A percentile compares a stretch with the other conserved stretches of the same genome.
Evolutionary conservation across 106 monocot species (phyloP).

Genomic region (Xerophyta viscosa): DNA sequence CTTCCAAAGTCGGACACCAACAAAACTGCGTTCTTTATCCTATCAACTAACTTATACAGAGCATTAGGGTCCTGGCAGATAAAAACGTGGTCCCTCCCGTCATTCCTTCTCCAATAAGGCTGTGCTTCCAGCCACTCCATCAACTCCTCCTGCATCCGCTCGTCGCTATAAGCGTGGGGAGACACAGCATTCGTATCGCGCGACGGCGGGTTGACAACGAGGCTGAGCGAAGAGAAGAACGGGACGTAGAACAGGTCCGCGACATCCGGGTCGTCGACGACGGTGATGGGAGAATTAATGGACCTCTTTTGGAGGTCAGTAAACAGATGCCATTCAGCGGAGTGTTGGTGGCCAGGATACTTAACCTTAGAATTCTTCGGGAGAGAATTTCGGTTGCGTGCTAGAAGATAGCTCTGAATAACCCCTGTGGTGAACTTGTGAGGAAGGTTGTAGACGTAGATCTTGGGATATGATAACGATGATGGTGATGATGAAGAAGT

Average conservation of each 20-base stretch:
- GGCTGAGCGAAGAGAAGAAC: slow-evolving; percentile 86
- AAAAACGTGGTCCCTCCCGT: slow-evolving; percentile 80
- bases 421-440: slow-evolving; percentile 72
- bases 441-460: slow-evolving; percentile 86
- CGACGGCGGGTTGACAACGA: slow-evolving; percentile 68
- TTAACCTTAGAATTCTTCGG: slow-evolving; percentile 17
- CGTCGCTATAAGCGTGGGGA: slow-evolving; percentile 17
- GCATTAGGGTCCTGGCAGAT: slow-evolving; percentile 88
- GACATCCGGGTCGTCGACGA: slow-evolving; percentile 37
- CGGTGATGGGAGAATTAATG: slow-evolving; percentile 28
- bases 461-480: slow-evolving; percentile 27
- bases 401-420: slow-evolving; percentile 58
- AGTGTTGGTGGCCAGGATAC: slow-evolving; percentile 95
- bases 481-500: neutral
- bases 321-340: slow-evolving; percentile 81
- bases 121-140: slow-evolving; percentile 66
- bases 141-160: slow-evolving; percentile 71
- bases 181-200: slow-evolving; percentile 1
- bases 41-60: slow-evolving; percentile 57
- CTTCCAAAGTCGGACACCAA: slow-evolving; percentile 81
- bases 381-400: slow-evolving; percentile 19
- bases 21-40: slow-evolving; percentile 47
- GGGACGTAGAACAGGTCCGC: slow-evolving; percentile 92
- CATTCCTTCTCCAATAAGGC: slow-evolving; percentile 63
- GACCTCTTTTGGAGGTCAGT: neutral